These are phyloP conservation scores for Eucalyptus decipiens DNA, from an alignment of 345 rosid species.

Conservation along the genomic window DNA sequence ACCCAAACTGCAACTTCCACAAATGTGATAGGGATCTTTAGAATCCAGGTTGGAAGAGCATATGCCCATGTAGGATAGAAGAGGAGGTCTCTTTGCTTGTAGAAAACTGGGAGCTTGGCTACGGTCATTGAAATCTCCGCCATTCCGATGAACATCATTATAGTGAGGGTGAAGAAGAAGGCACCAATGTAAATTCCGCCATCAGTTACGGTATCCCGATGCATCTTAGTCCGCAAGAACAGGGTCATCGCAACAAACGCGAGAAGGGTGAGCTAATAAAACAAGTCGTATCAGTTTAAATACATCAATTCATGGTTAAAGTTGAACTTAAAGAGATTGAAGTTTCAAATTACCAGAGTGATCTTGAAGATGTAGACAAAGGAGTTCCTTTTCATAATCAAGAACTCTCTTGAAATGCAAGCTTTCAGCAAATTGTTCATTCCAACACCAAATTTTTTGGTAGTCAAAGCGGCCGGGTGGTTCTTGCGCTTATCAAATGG, in stretches of 20 bases:
- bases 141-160: not conserved
- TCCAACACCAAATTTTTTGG: slow-evolving; percentile 31
- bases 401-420: slow-evolving; percentile 33
- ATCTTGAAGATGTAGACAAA: slow-evolving; percentile 45
- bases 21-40: too few species aligned
- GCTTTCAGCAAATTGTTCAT: slow-evolving; percentile 43
- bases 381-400: slow-evolving; percentile 59
- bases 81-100: not conserved
- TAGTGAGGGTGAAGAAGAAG: not conserved
- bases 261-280: not conserved
- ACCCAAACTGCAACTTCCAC: too few species aligned
- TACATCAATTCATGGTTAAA: not conserved
- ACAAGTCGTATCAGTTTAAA: not conserved
- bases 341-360: slow-evolving; percentile 12
- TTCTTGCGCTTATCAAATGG: slow-evolving; percentile 37
- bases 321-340: not conserved
- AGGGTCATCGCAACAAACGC: not conserved
- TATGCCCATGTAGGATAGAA: not conserved
- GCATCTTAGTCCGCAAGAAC: not conserved
- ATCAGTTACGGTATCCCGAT: not conserved
- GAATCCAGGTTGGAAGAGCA: too few species aligned
- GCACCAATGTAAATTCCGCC: not conserved
- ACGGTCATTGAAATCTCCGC: not conserved
- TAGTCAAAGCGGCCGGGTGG: slow-evolving; percentile 54
- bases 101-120: not conserved